Evolutionary conservation across 495 filamentous ascomycete species (phyloP).

Genomic region (Pseudotulostoma volvatum): DNA sequence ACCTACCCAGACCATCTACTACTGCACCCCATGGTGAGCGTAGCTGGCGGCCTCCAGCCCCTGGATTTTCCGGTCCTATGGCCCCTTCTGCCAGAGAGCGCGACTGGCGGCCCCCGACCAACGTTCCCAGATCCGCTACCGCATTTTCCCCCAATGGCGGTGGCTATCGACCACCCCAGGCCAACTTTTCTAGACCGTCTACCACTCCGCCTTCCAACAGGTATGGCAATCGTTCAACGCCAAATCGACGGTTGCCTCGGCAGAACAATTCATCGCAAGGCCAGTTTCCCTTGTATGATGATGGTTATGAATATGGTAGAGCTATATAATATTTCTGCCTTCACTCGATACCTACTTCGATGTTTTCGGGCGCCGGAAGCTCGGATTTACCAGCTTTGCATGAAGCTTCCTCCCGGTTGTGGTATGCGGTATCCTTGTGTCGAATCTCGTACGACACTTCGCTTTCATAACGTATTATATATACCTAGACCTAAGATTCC

Average conservation of each 20-base stretch:
- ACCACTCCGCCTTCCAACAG: background rate
- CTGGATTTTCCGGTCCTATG: background rate
- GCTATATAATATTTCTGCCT: background rate
- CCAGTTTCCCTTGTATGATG: background rate
- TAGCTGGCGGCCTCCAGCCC: background rate
- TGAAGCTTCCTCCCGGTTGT: too few relatives aligned
- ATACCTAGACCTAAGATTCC: too few relatives aligned
- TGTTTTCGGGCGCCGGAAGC: too few relatives aligned
- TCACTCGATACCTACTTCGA: too few relatives aligned
- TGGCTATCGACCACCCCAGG: background rate
- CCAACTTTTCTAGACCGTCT: background rate
- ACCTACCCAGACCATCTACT: background rate
- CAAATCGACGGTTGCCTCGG: background rate
- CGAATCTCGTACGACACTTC: too few relatives aligned
- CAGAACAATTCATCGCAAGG: background rate
- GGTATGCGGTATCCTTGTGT: too few relatives aligned
- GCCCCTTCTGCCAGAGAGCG: background rate
- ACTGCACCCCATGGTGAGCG: background rate
- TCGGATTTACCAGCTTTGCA: too few relatives aligned
- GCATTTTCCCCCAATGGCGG: background rate
- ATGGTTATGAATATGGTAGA: background rate
- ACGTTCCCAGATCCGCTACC: background rate
- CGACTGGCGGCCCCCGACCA: background rate
- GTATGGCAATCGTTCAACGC: background rate
- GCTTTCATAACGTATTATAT: too few relatives aligned